Base-by-base conservation (phyloP, 169 alveolate genomes). In the Cryptosporidium felis region DNA sequence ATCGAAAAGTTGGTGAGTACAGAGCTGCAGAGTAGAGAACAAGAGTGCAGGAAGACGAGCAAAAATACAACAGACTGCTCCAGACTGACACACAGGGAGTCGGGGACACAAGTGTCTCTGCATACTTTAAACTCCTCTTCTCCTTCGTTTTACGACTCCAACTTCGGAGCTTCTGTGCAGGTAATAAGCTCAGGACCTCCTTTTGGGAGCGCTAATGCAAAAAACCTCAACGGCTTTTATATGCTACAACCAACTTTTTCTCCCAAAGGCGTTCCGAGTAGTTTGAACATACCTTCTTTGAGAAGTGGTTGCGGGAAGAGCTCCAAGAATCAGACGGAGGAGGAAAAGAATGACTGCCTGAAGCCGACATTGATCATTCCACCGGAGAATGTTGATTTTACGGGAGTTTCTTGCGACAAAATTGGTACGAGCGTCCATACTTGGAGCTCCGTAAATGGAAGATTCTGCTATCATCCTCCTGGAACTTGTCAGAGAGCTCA, bases 131-230 rank as follows among this genome's bases (percentile, higher is more conserved):
- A 74, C 41, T 74, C 85, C n/a, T 74, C 85, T 14, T 74, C 85
- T 12, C 85, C 85, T 14, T 74, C 85, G 14, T 74, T 74, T 26
- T 74, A 74, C 16, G 85, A 74, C 32, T 67, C 85, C 51, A 56
- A 74, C 41, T 74, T 74, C 21, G 85, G 85, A 21, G 85, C 85
- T 41, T 53, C 85, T 26, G 67, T 74, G 12, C 74, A 74, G 46
- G 85, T 74, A 16, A 74, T 74, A 32, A 74, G 85, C 28, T 74
- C 85, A 36, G 85, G 85, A 5, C 85, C 85, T 26, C 85, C 85
- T 3, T 74, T 74, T 53, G 85, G 85, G 1, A 74, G 85, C 56
- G 85, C 85, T 12, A 49, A 74, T 49, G 85, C 85, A 36, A 74
- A 74, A 32, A 67, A 74, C 23, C 41, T 74, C 42, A 74, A 21